Evolutionary conservation across 1,139 yeast genomes (phyloP), one percentile per base, ranked within the genome.

Genomic region (Saccharomyces hybrid): DNA sequence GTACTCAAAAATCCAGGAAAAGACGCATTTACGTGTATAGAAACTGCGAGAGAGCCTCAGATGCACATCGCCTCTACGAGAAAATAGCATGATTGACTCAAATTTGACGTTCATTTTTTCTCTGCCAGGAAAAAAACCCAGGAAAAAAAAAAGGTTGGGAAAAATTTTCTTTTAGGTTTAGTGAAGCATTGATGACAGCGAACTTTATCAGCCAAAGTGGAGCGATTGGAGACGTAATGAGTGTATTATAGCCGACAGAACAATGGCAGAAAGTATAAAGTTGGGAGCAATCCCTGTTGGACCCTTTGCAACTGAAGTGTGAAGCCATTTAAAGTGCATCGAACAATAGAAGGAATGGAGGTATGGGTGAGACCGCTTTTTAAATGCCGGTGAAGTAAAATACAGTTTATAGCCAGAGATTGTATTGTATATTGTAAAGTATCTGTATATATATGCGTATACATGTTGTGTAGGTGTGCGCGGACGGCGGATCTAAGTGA

Each of bases 401-500:
- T 20, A 20, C 41, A 5, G 41, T 7, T 16, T 38, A 9, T 38
- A 38, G 44, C 44, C 44, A 38, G 44, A 38, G 20, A 20, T 20
- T 20, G 20, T 20, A 20, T 16, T 38, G 44, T 20, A 9, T 38
- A 38, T 38, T 38, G 25, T 38, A 38, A 16, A 38, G 44, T 38
- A 38, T 38, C 44, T 38, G 25, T 38, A 38, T 38, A 38, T 38
- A 38, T 13, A 20, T 20, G 44, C 13, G 44, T 38, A 38, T 16
- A 38, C 6, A 38, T 38, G 44, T 16, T 20, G 13, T 38, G 44
- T 38, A 16, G 4, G 25, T 16, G 44, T 11, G n/a, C 6, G 14
- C 16, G 20, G 11, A n/a, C 30, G 26, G 14, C 23, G 47, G 47
- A 41, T 51, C 51, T 50, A 51, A 54, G 50, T 59, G 53, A 49